Evolutionary conservation across 352 stramenopile genomes (phyloP), one percentile per base, ranked within the genome.

Genomic region (Blastocystis sp.): DNA sequence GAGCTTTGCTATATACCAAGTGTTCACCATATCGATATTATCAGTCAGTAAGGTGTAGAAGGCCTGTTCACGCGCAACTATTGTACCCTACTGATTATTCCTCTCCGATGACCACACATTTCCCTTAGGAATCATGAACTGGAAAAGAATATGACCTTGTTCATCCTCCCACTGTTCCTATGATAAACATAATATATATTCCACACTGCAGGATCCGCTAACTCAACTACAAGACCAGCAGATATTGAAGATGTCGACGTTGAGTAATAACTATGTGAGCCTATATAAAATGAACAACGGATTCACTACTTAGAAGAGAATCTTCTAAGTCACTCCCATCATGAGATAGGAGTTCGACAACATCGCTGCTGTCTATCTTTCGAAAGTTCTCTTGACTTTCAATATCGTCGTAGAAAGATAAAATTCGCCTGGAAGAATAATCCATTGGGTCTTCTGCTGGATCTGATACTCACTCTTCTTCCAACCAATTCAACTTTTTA

Each of bases 11-110:
- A 83, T 43, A 24, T 83, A 83, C 71, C 71, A 83, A 32, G 49
- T 59, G 51, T 83, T 83, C 32, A 83, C 71, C 71, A 83, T 83
- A 11, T 83, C 42, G 71, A 83, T 83, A n/a, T 59, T 49, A 63
- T 83, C 71, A 35, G 29, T 57, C 32, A 83, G 56, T 29, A 52
- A 27, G 16, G 24, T 32, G 21, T 65, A 83, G 71, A 83, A 83
- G 21, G 49, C 71, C 12, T 43, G 29, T 63, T 83, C 71, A 54
- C 51, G 51, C 37, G 56, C n/a, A 37, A 65, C 42, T 11, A 83
- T 52, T 19, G 39, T 16, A 51, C 71, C 46, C 71, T 83, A 67
- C 19, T 9, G 1, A 49, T 67, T 63, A 65, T n/a, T 19, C 1
- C 63, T 46, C 32, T 19, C 7, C 4, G 16, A 6, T 9, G 21